A percentile compares a stretch with the other conserved stretches of the same genome.
These are phyloP conservation scores for Colletotrichum nymphaeae DNA, from an alignment of 2,329 filamentous ascomycete genomes.

Conservation along the genomic window DNA sequence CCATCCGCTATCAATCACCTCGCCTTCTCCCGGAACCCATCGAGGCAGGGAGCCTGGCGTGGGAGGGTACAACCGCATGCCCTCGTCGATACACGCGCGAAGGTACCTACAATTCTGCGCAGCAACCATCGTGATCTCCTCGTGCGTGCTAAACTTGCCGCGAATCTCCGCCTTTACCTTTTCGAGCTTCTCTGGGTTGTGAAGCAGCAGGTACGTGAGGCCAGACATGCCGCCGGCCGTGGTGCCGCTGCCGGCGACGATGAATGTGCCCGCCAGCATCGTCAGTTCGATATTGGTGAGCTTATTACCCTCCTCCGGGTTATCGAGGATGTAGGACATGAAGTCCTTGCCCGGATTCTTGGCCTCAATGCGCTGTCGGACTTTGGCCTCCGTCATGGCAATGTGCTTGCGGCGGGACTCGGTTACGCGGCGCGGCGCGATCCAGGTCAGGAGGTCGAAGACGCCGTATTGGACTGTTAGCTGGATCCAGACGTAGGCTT, in stretches of 20 bases:
- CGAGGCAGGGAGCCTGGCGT: constrained; percentile 1
- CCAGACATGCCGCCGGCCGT: constrained; percentile 6
- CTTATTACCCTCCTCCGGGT: background rate
- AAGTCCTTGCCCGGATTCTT: constrained; percentile 4
- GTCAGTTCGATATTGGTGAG: constrained; percentile 1
- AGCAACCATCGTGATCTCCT: background rate
- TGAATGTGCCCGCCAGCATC: constrained; percentile 15
- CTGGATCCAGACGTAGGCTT: constrained; percentile 1
- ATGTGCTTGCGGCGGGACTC: constrained; percentile 2
- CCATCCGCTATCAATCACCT: background rate
- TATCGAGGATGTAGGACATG: constrained; percentile 1
- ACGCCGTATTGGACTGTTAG: background rate
- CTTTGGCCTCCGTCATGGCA: background rate
- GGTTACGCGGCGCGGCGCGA: background rate
- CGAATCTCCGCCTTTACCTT: constrained; percentile 1
- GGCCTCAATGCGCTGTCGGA: background rate
- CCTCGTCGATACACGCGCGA: constrained; percentile 1
- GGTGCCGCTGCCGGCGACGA: constrained; percentile 1
- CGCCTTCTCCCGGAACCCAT: background rate
- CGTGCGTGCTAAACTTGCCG: background rate
- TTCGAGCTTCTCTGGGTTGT: background rate
- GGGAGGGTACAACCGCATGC: constrained; percentile 8
- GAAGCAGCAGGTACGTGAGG: constrained; percentile 3
- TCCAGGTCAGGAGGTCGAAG: background rate
- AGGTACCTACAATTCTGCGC: background rate